A percentile compares a stretch with the other conserved stretches of the same genome.
phyloP scores from a whole-genome alignment of 371 early-diverging fungal species.

The Saksenaea vasiformis region DNA sequence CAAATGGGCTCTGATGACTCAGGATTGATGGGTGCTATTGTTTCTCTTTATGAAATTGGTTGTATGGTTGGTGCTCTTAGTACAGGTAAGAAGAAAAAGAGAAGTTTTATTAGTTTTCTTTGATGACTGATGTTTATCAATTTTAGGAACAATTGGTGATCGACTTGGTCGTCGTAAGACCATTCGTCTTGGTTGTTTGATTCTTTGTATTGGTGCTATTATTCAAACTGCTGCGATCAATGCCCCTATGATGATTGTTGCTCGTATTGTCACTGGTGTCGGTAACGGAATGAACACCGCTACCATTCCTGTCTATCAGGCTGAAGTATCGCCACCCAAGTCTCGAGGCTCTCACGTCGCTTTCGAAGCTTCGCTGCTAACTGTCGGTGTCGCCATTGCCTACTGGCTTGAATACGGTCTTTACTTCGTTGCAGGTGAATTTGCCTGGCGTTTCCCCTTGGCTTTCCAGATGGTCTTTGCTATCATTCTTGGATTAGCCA shows the following conservation, averaged over 20 bases:
- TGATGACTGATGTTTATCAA: not conserved
- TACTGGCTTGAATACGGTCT: constrained; percentile 48
- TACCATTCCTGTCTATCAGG: constrained; percentile 51
- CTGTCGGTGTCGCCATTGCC: constrained; percentile 40
- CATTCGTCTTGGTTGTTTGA: constrained; percentile 34
- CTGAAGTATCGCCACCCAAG: constrained; percentile 52
- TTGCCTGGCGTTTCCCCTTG: constrained; percentile 52
- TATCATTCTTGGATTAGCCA: constrained; percentile 40
- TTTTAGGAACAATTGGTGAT: constrained; percentile 25
- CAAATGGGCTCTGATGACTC: constrained; percentile 41
- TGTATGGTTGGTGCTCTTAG: constrained; percentile 35
- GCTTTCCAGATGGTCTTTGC: constrained; percentile 48
- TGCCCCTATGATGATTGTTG: constrained; percentile 40
- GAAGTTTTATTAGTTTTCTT: not conserved
- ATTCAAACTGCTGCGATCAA: constrained; percentile 35
- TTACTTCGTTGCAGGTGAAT: constrained; percentile 31
- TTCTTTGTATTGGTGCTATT: constrained; percentile 35
- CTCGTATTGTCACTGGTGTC: constrained; percentile 52
- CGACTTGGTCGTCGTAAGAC: constrained; percentile 38
- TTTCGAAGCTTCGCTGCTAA: constrained; percentile 38
- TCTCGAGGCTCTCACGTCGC: constrained; percentile 42
- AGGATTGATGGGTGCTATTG: constrained; percentile 31
- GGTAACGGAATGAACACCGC: constrained; percentile 53
- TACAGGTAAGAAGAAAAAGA: constrained; percentile 15
- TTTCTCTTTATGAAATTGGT: constrained; percentile 35